Percentiles rank a stretch among this genome's conserved stretches.
These are phyloP conservation scores for Cucurbitaria berberidis DNA, from an alignment of 2,329 filamentous ascomycete genomes.

Conservation along the genomic window DNA sequence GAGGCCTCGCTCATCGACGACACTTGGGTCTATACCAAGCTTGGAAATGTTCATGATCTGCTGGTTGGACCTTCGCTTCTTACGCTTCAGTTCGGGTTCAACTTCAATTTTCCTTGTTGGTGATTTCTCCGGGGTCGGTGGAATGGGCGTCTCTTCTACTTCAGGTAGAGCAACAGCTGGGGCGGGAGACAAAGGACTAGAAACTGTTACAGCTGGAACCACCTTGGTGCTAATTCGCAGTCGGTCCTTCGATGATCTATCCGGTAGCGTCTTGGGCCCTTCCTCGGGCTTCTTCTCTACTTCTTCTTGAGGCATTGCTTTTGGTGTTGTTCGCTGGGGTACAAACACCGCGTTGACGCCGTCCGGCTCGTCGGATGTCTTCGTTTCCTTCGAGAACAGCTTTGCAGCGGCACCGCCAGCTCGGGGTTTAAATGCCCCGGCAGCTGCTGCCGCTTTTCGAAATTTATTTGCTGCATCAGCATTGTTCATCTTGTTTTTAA, in stretches of 20 bases:
- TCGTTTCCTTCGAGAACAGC: conserved; percentile 65
- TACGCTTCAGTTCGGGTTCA: conserved; percentile 59
- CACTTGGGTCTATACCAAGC: conserved; percentile 75
- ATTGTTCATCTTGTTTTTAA: conserved; percentile 76
- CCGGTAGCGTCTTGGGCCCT: conserved; percentile 25
- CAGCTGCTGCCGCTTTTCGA: conserved; percentile 76
- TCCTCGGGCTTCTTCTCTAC: conserved; percentile 35
- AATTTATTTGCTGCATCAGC: conserved; percentile 77
- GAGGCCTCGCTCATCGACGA: conserved; percentile 77
- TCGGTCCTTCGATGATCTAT: conserved; percentile 37
- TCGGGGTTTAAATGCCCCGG: conserved; percentile 80
- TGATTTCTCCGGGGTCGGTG: conserved; percentile 42
- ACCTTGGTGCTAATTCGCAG: conserved; percentile 40
- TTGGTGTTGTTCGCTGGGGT: conserved; percentile 56
- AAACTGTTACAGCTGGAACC: conserved; percentile 45
- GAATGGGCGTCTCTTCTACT: conserved; percentile 44
- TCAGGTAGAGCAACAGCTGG: conserved; percentile 23
- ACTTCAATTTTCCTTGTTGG: conserved; percentile 22
- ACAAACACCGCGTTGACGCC: conserved; percentile 90
- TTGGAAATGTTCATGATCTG: conserved; percentile 78
- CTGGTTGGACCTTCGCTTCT: conserved; percentile 71
- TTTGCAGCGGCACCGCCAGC: conserved; percentile 85
- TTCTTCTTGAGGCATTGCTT: conserved; percentile 33
- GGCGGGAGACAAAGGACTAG: conserved; percentile 35
- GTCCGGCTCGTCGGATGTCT: conserved; percentile 73